Conservation (phyloP, 306 rosid species). For the Amphicarpaea edgeworthii region DNA sequence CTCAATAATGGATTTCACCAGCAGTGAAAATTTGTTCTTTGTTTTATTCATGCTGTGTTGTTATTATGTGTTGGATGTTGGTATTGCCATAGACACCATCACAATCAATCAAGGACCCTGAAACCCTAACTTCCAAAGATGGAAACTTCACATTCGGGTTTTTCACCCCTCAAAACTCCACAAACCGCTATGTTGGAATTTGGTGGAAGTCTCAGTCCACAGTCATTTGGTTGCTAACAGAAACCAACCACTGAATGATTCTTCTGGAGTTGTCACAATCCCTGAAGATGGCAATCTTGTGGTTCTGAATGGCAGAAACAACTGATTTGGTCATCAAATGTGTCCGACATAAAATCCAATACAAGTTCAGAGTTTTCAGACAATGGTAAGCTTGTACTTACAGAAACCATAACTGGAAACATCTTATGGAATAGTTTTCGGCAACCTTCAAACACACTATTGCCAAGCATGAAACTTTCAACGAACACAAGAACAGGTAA, state of each 20-base stretch:
- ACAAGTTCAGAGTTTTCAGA: conserved; percentile 41
- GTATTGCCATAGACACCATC: conserved; percentile 13
- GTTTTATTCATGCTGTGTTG: not conserved
- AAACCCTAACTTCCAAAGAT: conserved; percentile 16
- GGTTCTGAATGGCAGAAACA: conserved; percentile 43
- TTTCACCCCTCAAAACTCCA: conserved; percentile 51
- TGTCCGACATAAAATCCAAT: conserved; percentile 32
- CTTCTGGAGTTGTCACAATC: conserved; percentile 40
- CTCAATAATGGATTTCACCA: not conserved
- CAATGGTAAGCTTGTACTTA: conserved; percentile 53
- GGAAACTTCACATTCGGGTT: conserved; percentile 56
- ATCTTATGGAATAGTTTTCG: conserved; percentile 54
- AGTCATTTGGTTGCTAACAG: conserved; percentile 61
- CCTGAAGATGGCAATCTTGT: conserved; percentile 50
- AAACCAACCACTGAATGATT: conserved; percentile 48
- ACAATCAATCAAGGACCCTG: conserved; percentile 37
- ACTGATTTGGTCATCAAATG: conserved; percentile 49
- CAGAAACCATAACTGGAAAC: conserved; percentile 13
- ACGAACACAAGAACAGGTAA: conserved; percentile 1
- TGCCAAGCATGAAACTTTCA: conserved; percentile 35
- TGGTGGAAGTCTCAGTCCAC: conserved; percentile 45
- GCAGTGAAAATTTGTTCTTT: not conserved
- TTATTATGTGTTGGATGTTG: not conserved
- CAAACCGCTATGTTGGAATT: conserved; percentile 49
- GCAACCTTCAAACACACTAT: conserved; percentile 41